These are phyloP conservation scores for Schoenoplectus triqueter DNA, from an alignment of 202 grass and related monocot genomes.

Conservation along the genomic window DNA sequence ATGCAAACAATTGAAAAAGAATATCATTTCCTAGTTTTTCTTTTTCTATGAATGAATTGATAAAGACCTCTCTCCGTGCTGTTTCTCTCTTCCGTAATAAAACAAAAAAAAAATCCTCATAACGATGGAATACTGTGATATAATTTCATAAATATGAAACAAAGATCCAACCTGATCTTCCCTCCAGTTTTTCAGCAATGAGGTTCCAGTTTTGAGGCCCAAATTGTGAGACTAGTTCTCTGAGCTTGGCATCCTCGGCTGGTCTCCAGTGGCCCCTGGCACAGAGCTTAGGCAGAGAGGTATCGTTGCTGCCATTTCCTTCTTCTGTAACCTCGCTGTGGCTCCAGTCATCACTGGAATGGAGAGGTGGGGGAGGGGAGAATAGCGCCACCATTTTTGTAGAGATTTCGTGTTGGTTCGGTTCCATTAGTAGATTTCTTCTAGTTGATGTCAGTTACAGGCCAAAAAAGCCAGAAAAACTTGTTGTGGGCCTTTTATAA, in stretches of 20 bases:
- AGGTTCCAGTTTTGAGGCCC: conserved; percentile 98
- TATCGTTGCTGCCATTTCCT: conserved; percentile 2
- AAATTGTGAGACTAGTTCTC: conserved; percentile 68
- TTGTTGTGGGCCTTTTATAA: conserved; percentile 19
- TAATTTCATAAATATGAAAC: not conserved
- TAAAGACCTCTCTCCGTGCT: not conserved
- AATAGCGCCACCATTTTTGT: conserved; percentile 34
- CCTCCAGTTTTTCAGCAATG: conserved; percentile 84
- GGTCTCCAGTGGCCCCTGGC: conserved; percentile 83
- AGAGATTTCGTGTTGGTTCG: conserved; percentile 11
- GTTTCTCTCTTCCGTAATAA: not conserved
- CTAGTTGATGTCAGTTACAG: conserved; percentile 23
- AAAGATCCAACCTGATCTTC: conserved; percentile 75
- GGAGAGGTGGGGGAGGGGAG: conserved; percentile 29
- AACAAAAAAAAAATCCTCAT: not conserved
- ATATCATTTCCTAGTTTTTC: not conserved
- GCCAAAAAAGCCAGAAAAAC: conserved; percentile 1
- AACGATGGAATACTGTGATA: not conserved
- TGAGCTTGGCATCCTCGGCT: conserved; percentile 83
- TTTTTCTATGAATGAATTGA: conserved; percentile 5
- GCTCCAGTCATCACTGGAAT: conserved; percentile 29
- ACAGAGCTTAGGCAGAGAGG: conserved; percentile 54
- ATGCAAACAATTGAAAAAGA: not conserved
- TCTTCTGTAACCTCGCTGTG: conserved; percentile 47
- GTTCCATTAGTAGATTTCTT: conserved; percentile 30